Percentiles rank a stretch among this genome's conserved stretches.
phyloP scores from a whole-genome alignment of 2,329 filamentous ascomycete genomes.

The Neoscytalidium dimidiatum region DNA sequence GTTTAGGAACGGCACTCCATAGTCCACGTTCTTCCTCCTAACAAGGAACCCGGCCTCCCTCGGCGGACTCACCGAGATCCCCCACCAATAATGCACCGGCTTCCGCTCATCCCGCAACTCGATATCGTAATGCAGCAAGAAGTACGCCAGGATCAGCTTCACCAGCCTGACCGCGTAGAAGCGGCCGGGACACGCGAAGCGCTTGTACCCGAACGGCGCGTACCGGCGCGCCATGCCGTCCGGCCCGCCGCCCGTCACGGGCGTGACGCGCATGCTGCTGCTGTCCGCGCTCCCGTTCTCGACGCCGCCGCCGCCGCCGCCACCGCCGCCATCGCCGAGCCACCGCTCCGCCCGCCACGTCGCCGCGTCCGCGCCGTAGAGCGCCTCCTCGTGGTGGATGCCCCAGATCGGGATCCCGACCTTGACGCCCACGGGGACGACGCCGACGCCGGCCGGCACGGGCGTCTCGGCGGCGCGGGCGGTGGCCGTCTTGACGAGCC shows the following conservation, averaged over 20 bases:
- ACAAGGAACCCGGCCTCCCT: neutral
- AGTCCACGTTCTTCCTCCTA: neutral
- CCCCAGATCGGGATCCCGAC: neutral
- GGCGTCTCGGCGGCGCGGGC: neutral
- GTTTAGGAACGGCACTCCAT: neutral
- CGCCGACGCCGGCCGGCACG: neutral
- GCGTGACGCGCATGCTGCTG: neutral
- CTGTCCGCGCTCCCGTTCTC: neutral
- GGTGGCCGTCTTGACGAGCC: neutral
- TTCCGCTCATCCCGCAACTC: neutral
- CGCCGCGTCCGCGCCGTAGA: neutral
- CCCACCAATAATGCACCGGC: neutral
- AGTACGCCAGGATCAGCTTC: constrained; percentile 36
- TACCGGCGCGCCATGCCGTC: neutral
- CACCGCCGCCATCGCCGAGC: neutral
- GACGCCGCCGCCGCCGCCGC: neutral
- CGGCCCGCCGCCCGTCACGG: neutral
- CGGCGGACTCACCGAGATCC: neutral
- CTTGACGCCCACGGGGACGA: neutral
- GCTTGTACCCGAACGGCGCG: constrained; percentile 46
- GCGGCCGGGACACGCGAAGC: constrained; percentile 52
- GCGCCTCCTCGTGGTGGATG: neutral
- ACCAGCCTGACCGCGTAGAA: constrained; percentile 53
- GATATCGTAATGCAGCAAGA: constrained; percentile 17
- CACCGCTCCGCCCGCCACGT: neutral